Evolutionary conservation across 495 filamentous ascomycete genomes (phyloP).

Genomic region (Jackrogersella multiformis): DNA sequence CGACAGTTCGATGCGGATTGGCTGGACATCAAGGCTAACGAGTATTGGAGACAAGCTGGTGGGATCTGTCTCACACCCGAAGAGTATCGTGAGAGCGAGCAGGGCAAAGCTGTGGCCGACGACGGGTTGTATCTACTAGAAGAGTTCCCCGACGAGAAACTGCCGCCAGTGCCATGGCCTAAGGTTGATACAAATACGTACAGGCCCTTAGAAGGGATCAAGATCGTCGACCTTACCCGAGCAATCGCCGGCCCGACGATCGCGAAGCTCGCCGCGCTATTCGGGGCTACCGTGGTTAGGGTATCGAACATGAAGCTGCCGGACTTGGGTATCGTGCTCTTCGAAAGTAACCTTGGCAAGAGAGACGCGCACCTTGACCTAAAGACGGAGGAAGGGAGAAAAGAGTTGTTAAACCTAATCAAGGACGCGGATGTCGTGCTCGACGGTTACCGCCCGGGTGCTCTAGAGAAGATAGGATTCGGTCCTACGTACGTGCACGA

Average conservation of each 20-base stretch:
- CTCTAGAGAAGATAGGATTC: constrained; percentile 62
- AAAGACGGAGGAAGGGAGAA: constrained; percentile 53
- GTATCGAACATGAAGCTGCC: constrained; percentile 64
- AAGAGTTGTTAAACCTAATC: constrained; percentile 56
- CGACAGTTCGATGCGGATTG: constrained; percentile 48
- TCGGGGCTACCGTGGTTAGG: constrained; percentile 69
- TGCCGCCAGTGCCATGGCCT: constrained; percentile 49
- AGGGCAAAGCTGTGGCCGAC: constrained; percentile 61
- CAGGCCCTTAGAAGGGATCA: constrained; percentile 65
- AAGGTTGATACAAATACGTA: constrained; percentile 48
- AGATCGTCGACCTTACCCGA: constrained; percentile 67
- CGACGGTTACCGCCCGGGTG: constrained; percentile 64
- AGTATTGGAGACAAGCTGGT: constrained; percentile 62
- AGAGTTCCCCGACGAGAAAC: constrained; percentile 40
- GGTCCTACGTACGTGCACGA: constrained; percentile 60
- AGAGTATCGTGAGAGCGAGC: constrained; percentile 57
- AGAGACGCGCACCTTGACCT: constrained; percentile 64
- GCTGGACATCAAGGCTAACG: constrained; percentile 57
- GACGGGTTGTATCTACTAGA: constrained; percentile 60
- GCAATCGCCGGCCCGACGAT: constrained; percentile 70
- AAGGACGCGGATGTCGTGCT: constrained; percentile 65
- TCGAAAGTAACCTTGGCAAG: constrained; percentile 67
- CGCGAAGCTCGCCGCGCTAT: constrained; percentile 62
- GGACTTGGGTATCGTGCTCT: constrained; percentile 57
- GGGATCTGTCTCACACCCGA: constrained; percentile 59